Percentiles rank a stretch among this genome's conserved stretches.
Conservation (phyloP, 306 rosid genomes). For the Cicer cuneatum region DNA sequence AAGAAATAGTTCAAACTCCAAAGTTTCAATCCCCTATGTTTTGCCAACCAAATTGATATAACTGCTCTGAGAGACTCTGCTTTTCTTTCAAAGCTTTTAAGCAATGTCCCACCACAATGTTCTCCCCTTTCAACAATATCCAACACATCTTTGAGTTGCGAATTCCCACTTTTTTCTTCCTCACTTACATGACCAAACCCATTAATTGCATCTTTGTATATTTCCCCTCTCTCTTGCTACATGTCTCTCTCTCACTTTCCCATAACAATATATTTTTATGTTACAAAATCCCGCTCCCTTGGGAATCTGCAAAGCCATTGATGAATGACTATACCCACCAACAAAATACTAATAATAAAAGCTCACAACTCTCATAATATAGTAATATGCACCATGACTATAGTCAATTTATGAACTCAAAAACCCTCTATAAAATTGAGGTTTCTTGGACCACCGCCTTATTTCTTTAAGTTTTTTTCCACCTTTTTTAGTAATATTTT, state of each 20-base stretch:
- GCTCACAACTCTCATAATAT: slow-evolving; percentile 61
- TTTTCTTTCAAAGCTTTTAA: slow-evolving; percentile 40
- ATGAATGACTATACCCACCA: slow-evolving; percentile 70
- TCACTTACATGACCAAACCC: slow-evolving; percentile 57
- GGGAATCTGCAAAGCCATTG: slow-evolving; percentile 90
- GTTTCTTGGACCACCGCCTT: slow-evolving; percentile 68
- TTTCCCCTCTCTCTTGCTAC: slow-evolving; percentile 5
- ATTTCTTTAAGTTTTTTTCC: slow-evolving; percentile 1
- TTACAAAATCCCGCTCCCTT: slow-evolving; percentile 60
- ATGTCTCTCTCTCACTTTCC: slow-evolving; percentile 22
- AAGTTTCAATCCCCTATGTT: slow-evolving; percentile 42
- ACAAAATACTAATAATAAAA: slow-evolving; percentile 49
- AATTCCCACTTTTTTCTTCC: slow-evolving; percentile 60
- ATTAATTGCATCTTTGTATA: slow-evolving; percentile 44
- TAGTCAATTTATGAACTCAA: slow-evolving; percentile 61
- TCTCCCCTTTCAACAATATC: slow-evolving; percentile 53
- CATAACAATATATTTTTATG: slow-evolving; percentile 46
- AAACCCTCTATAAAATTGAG: slow-evolving; percentile 65
- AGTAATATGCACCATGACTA: slow-evolving; percentile 64
- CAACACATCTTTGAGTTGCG: slow-evolving; percentile 60
- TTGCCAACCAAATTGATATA: slow-evolving; percentile 45
- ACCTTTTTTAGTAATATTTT: slow-evolving; percentile 23
- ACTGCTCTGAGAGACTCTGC: slow-evolving; percentile 23
- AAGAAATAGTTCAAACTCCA: slow-evolving; percentile 49
- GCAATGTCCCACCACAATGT: slow-evolving; percentile 72